Conservation (phyloP, 1,139 yeast genomes). For the Kazachstania sp. region DNA sequence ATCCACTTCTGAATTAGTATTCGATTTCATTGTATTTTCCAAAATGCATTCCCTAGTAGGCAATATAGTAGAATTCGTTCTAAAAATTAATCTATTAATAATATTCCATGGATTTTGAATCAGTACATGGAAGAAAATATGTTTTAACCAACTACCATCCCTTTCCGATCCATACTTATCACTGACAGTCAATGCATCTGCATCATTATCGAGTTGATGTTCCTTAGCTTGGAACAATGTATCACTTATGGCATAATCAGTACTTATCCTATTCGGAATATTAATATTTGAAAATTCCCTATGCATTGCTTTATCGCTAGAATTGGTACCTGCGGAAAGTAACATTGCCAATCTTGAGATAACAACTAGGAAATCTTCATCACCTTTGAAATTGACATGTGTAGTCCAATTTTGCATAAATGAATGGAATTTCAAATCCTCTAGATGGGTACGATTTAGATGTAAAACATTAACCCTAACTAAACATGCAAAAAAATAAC, state of each 20-base stretch:
- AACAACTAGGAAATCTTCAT: constrained; percentile 26
- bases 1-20: not conserved
- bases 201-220: not conserved
- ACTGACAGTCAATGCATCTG: not conserved
- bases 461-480: constrained; percentile 11
- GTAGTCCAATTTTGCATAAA: constrained; percentile 27
- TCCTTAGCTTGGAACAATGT: constrained; percentile 2
- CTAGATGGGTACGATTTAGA: constrained; percentile 1
- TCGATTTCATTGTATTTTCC: too few relatives aligned
- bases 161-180: too few relatives aligned
- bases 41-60: too few relatives aligned
- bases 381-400: constrained; percentile 29
- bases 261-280: constrained; percentile 2
- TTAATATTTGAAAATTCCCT: constrained; percentile 7
- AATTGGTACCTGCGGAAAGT: constrained; percentile 21
- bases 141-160: too few relatives aligned
- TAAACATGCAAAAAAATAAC: constrained; percentile 15
- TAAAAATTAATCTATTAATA: too few relatives aligned
- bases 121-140: too few relatives aligned
- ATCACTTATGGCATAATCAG: constrained; percentile 1
- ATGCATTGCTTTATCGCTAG: constrained; percentile 9
- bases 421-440: constrained; percentile 18
- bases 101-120: too few relatives aligned
- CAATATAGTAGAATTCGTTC: too few relatives aligned
- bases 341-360: constrained; percentile 23